phyloP scores from a whole-genome alignment of 2,329 filamentous ascomycete species.

The Cladophialophora exuberans region DNA sequence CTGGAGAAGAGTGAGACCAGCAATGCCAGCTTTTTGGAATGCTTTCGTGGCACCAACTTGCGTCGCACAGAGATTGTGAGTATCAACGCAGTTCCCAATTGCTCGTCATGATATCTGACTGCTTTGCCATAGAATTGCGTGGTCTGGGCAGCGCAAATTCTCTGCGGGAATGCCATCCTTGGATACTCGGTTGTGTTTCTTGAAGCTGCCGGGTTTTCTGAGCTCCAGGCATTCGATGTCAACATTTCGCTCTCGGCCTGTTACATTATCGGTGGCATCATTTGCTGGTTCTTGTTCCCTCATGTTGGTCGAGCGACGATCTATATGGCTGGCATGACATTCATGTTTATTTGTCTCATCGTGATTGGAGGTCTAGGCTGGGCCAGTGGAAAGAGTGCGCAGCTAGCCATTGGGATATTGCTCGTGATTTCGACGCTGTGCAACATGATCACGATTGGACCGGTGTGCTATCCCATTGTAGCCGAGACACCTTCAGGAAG shows the following conservation, averaged over 20 bases:
- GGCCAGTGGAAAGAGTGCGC: constrained; percentile 26
- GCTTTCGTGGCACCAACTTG: constrained; percentile 47
- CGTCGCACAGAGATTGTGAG: constrained; percentile 49
- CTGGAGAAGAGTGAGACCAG: constrained; percentile 32
- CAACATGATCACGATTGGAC: constrained; percentile 60
- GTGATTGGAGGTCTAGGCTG: constrained; percentile 41
- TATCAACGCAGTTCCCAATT: neutral
- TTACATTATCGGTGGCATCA: constrained; percentile 45
- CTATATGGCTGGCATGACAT: constrained; percentile 44
- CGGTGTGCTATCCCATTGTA: constrained; percentile 57
- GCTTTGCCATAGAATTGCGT: constrained; percentile 39
- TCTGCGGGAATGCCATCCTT: constrained; percentile 44
- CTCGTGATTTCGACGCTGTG: constrained; percentile 59
- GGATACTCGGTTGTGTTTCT: constrained; percentile 45
- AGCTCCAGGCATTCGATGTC: constrained; percentile 44
- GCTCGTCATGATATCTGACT: neutral
- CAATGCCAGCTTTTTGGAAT: constrained; percentile 40
- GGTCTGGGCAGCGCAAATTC: constrained; percentile 45
- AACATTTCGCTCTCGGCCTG: constrained; percentile 46
- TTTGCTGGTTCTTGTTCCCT: constrained; percentile 48
- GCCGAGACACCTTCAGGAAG: constrained; percentile 59
- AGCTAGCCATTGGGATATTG: constrained; percentile 41
- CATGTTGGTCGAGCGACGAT: constrained; percentile 46
- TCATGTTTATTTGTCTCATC: constrained; percentile 46
- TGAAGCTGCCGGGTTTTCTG: constrained; percentile 43